Conservation (phyloP, 1,139 yeast genomes). For the Saccharomycopsis hybrid region DNA sequence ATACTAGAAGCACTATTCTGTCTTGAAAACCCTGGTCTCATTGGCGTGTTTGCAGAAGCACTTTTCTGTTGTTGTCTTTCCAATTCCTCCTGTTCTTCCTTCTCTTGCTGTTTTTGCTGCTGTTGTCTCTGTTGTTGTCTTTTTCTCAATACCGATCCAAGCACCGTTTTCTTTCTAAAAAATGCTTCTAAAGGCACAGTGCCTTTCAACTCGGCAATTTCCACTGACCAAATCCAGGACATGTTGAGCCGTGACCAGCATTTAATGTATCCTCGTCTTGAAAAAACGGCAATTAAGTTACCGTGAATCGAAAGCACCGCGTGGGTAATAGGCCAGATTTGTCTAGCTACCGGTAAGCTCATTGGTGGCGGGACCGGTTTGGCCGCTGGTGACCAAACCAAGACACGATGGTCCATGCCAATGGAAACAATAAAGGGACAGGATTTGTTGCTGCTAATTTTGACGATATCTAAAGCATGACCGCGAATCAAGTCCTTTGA, state of each 20-base stretch:
- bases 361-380: slow-evolving; percentile 40
- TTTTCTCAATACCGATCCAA: slow-evolving; percentile 4
- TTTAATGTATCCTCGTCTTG: slow-evolving; percentile 44
- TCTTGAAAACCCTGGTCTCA: slow-evolving; percentile 22
- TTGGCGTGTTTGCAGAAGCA: background rate
- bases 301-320: slow-evolving; percentile 58
- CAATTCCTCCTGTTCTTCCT: background rate
- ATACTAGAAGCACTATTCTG: slow-evolving; percentile 25
- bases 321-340: slow-evolving; percentile 65
- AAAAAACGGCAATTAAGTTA: slow-evolving; percentile 51
- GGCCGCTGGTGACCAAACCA: slow-evolving; percentile 68
- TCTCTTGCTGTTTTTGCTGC: background rate
- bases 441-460: slow-evolving; percentile 46
- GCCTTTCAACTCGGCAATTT: slow-evolving; percentile 28
- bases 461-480: slow-evolving; percentile 58
- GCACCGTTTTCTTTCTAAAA: slow-evolving; percentile 42
- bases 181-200: slow-evolving; percentile 47
- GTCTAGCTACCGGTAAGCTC: slow-evolving; percentile 36
- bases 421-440: slow-evolving; percentile 60
- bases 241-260: slow-evolving; percentile 52
- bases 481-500: slow-evolving; percentile 32
- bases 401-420: slow-evolving; percentile 65
- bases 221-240: slow-evolving; percentile 48
- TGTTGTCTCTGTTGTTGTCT: background rate
- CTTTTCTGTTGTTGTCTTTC: background rate